phyloP scores from a whole-genome alignment of 352 stramenopile genomes.

The Phytophthora cactorum region DNA sequence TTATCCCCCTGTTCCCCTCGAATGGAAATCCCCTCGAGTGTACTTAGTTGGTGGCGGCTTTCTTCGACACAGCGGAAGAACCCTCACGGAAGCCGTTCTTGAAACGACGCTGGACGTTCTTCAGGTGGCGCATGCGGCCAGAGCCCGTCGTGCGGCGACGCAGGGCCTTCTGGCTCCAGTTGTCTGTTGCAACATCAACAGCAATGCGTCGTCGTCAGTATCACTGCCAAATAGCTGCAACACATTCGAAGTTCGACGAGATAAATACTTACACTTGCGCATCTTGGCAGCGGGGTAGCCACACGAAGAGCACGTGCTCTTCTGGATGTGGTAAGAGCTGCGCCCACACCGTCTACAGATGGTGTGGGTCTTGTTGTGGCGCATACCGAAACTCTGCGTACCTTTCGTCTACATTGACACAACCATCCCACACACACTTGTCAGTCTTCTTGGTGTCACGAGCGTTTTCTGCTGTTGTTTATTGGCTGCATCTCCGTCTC shows the following conservation, averaged over 20 bases:
- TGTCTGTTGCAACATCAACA: slow-evolving; percentile 62
- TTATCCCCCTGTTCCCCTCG: slow-evolving; percentile 27
- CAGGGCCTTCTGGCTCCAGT: slow-evolving; percentile 98
- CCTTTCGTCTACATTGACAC: slow-evolving; percentile 96
- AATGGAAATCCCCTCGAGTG: slow-evolving; percentile 14
- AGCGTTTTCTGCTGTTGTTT: neutral
- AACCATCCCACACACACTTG: slow-evolving; percentile 14
- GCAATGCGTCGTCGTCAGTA: slow-evolving; percentile 1
- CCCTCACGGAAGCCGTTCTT: slow-evolving; percentile 99
- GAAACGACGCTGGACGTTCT: slow-evolving; percentile 98
- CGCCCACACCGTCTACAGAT: slow-evolving; percentile 99
- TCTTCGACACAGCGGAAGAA: slow-evolving; percentile 86
- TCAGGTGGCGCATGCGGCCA: slow-evolving; percentile 98
- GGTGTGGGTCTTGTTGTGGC: slow-evolving; percentile 99
- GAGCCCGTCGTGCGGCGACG: slow-evolving; percentile 96
- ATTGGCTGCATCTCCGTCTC: slow-evolving; percentile 1
- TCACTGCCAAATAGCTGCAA: neutral
- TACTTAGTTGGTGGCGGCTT: slow-evolving; percentile 90
- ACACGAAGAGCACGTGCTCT: slow-evolving; percentile 98
- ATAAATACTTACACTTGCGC: slow-evolving; percentile 90
- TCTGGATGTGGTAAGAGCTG: slow-evolving; percentile 99
- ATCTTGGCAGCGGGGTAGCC: slow-evolving; percentile 99
- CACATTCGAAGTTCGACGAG: neutral
- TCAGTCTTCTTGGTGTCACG: slow-evolving; percentile 23
- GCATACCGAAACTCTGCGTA: slow-evolving; percentile 99